phyloP scores from a whole-genome alignment of 352 stramenopile genomes.

The Salisapilia sapeloensis region DNA sequence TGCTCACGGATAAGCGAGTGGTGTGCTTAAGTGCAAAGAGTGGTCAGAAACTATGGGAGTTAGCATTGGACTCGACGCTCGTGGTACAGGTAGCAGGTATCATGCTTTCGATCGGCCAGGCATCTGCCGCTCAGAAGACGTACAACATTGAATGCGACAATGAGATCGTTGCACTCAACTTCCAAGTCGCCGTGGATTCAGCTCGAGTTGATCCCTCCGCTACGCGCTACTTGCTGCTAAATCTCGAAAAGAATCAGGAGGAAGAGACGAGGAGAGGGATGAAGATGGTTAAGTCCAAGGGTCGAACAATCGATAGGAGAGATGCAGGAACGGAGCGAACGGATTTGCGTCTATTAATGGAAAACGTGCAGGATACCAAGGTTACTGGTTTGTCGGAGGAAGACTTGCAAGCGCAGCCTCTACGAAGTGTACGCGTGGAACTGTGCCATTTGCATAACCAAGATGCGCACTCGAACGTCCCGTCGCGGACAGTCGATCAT shows the following conservation, averaged over 20 bases:
- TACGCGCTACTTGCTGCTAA: constrained; percentile 64
- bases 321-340: constrained; percentile 23
- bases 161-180: constrained; percentile 36
- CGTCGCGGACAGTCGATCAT: constrained; percentile 40
- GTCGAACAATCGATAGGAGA: too few species aligned
- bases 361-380: constrained; percentile 65
- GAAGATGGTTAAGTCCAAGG: too few species aligned
- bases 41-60: constrained; percentile 64
- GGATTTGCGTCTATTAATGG: constrained; percentile 61
- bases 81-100: constrained; percentile 19
- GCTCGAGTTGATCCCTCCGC: constrained; percentile 52
- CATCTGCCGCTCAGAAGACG: constrained; percentile 14
- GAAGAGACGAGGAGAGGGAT: constrained; percentile 7
- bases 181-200: constrained; percentile 62
- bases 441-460: constrained; percentile 79
- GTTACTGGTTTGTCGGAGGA: constrained; percentile 51
- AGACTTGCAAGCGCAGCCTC: constrained; percentile 50
- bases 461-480: constrained; percentile 67
- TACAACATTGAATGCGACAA: constrained; percentile 67
- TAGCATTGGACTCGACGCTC: constrained; percentile 66
- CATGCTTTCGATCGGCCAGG: constrained; percentile 35
- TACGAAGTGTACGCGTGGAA: constrained; percentile 67
- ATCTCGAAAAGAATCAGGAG: constrained; percentile 68
- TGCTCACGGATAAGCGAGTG: constrained; percentile 74
- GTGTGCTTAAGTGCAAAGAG: constrained; percentile 57